Conservation (phyloP, 2,329 filamentous ascomycete species). For the Penicillium brasilianum region DNA sequence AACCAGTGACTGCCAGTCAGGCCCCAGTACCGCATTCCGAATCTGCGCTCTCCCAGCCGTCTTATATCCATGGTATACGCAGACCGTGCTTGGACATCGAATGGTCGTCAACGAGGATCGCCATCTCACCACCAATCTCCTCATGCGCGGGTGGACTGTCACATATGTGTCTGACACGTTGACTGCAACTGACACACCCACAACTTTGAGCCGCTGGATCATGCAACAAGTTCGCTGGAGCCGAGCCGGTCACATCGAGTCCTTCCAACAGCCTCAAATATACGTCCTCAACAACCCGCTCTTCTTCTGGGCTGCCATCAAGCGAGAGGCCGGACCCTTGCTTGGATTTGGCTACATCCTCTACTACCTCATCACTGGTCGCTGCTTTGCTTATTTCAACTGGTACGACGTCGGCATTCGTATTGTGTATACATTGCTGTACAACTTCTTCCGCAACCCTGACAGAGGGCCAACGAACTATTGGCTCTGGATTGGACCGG, state of each 20-base stretch:
- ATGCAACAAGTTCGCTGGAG: conserved; percentile 47
- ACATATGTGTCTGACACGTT: conserved; percentile 42
- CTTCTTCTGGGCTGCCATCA: conserved; percentile 42
- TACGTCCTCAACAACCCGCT: conserved; percentile 43
- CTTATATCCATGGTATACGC: conserved; percentile 44
- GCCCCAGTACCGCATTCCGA: conserved; percentile 44
- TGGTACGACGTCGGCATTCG: conserved; percentile 36
- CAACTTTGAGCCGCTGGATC: conserved; percentile 41
- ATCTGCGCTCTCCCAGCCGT: conserved; percentile 37
- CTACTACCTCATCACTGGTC: conserved; percentile 38
- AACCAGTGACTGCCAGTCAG: conserved; percentile 44
- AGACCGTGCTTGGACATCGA: conserved; percentile 41
- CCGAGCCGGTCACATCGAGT: conserved; percentile 45
- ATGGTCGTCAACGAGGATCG: conserved; percentile 48
- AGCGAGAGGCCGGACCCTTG: conserved; percentile 39
- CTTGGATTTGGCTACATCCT: conserved; percentile 35
- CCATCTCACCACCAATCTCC: conserved; percentile 44
- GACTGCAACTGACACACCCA: conserved; percentile 45
- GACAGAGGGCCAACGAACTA: conserved; percentile 25
- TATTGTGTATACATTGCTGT: conserved; percentile 34
- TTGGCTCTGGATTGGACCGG: conserved; percentile 34
- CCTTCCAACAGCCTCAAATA: conserved; percentile 40
- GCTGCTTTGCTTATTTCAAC: conserved; percentile 35
- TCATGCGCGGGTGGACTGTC: conserved; percentile 42
- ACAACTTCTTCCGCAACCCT: conserved; percentile 39